Evolutionary conservation across 345 rosid species (phyloP).

Genomic region (Draba incana): DNA sequence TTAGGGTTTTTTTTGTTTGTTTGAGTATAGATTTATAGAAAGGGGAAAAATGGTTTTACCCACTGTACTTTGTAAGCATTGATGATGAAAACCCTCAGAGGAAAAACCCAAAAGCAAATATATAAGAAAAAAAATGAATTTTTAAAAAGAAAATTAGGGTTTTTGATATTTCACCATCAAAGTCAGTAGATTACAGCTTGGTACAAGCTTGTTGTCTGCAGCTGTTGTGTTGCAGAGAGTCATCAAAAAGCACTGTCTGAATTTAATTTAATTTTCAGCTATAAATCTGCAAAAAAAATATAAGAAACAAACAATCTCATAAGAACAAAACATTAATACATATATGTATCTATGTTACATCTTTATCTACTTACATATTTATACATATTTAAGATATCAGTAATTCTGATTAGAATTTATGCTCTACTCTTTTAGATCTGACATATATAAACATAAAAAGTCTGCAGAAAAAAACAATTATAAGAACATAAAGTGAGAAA

Average conservation of each 20-base stretch:
- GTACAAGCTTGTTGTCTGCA: slow-evolving; percentile 49
- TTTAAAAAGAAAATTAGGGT: slow-evolving; percentile 32
- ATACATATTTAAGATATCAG: slow-evolving; percentile 25
- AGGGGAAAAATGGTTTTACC: slow-evolving; percentile 27
- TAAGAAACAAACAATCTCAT: slow-evolving; percentile 31
- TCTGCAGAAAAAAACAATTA: too few species aligned
- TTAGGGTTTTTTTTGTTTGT: neutral
- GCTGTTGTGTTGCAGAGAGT: slow-evolving; percentile 55
- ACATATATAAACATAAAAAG: neutral
- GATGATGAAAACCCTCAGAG: slow-evolving; percentile 42
- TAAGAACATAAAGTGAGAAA: neutral
- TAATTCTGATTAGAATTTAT: slow-evolving; percentile 23
- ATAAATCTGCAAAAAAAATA: slow-evolving; percentile 20
- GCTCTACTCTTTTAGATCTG: slow-evolving; percentile 40
- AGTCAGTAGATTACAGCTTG: slow-evolving; percentile 71
- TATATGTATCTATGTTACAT: slow-evolving; percentile 2
- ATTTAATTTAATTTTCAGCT: slow-evolving; percentile 37
- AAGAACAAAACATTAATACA: slow-evolving; percentile 34
- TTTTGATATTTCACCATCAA: slow-evolving; percentile 74
- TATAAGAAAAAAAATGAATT: slow-evolving; percentile 14
- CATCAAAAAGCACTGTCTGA: slow-evolving; percentile 73
- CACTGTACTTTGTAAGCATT: slow-evolving; percentile 36
- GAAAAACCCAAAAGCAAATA: slow-evolving; percentile 42
- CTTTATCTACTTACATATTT: slow-evolving; percentile 34
- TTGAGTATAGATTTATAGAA: slow-evolving; percentile 4